Evolutionary conservation across 805 yeast genomes (phyloP), one percentile per base, ranked within the genome.

Genomic region (Myxozyma melibiosi): DNA sequence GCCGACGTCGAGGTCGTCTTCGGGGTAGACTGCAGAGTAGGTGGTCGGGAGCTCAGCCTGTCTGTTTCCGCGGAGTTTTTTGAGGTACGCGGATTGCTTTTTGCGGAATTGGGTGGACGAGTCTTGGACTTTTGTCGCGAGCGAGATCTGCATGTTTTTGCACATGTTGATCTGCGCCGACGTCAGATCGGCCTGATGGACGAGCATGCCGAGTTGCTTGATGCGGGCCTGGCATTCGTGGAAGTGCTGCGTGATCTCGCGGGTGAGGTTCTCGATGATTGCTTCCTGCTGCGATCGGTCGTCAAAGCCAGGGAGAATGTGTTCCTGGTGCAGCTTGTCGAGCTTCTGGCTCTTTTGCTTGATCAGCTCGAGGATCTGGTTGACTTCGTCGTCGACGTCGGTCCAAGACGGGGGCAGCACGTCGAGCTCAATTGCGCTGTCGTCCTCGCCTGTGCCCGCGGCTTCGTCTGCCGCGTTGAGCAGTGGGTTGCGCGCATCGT

Each of bases 81-180:
- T 86, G 68, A 94, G 84, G 67, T 94, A 94, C 62, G 86, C 84
- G 67, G 92, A 89, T 70, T 94, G 99, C 66, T 94, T 74, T 68
- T 88, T 87, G 51, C 98, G 76, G 73, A 91, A 94, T 50, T 78
- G 80, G 18, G 91, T 81, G 39, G 95, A 86, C 43, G 82, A 75
- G 40, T 83, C 84, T 70, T 94, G 99, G 22, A 94, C 84, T 69
- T 85, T 84, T 43, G 86, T 76, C 2, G 99, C 99, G 70, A 91
- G 84, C 45, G 84, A 84, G 65, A 88, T 88, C 71, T 88, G 86
- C 74, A 89, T 81, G 71, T 92, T 94, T 48, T 83, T 85, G 54
- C 90, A 76, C 77, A 92, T 84, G 49, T 78, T 74, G 28, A 83
- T 67, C 64, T 88, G 92, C 3, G 76, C 75, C 25, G 74, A 70